These are phyloP conservation scores for Epichloe sp. DNA, from an alignment of 2,329 filamentous ascomycete genomes.

Conservation along the genomic window DNA sequence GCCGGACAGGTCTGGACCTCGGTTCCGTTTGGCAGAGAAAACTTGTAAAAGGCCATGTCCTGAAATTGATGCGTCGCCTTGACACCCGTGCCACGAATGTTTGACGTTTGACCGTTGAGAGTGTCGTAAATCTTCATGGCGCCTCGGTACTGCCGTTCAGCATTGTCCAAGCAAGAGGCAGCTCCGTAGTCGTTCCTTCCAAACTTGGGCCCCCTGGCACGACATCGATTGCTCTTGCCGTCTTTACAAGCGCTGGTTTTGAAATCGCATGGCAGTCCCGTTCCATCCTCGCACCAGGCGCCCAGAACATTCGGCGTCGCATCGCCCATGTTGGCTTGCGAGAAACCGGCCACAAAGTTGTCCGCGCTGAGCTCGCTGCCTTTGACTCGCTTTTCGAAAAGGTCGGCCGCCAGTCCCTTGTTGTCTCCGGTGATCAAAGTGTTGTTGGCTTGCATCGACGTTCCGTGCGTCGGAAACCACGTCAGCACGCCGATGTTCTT, in stretches of 20 bases:
- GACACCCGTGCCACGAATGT: constrained; percentile 51
- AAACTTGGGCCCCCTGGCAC: constrained; percentile 57
- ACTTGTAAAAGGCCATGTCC: constrained; percentile 62
- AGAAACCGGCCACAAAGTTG: constrained; percentile 78
- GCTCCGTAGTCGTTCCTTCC: constrained; percentile 54
- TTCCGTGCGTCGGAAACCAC: constrained; percentile 87
- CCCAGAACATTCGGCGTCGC: constrained; percentile 75
- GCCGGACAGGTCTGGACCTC: constrained; percentile 66
- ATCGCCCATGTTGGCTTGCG: constrained; percentile 81
- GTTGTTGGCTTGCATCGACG: constrained; percentile 81
- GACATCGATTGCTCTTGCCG: constrained; percentile 53
- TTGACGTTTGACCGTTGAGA: constrained; percentile 30
- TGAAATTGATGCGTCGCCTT: constrained; percentile 71
- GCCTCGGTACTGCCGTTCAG: constrained; percentile 49
- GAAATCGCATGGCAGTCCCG: constrained; percentile 53
- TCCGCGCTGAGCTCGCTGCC: constrained; percentile 41
- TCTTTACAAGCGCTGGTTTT: constrained; percentile 67
- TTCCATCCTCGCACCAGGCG: constrained; percentile 75
- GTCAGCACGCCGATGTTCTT: constrained; percentile 71
- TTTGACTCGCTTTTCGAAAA: constrained; percentile 62
- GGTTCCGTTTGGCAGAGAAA: constrained; percentile 59
- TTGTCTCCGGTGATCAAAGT: constrained; percentile 83
- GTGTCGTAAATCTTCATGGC: constrained; percentile 38
- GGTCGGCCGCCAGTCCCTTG: constrained; percentile 75
- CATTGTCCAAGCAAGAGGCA: constrained; percentile 66